A percentile compares a stretch with the other conserved stretches of the same genome.
These are phyloP conservation scores for Mycosarcoma maydis DNA, from an alignment of 1,284 basidiomycete species.

Conservation along the genomic window DNA sequence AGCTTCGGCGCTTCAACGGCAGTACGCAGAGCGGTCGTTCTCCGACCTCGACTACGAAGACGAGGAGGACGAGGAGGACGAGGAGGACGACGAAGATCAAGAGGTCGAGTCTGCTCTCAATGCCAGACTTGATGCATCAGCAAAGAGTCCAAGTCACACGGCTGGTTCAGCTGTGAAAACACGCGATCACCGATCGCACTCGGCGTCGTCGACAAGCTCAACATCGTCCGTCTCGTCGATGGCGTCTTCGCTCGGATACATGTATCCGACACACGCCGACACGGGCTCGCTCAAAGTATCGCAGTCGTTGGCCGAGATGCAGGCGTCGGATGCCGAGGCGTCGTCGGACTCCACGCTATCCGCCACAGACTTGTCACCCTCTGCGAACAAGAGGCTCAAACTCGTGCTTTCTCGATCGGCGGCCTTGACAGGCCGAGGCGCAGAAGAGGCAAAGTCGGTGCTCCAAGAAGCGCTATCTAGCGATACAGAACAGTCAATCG, in stretches of 20 bases:
- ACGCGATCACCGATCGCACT: conserved; percentile 17
- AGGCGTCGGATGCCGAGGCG: conserved; percentile 18
- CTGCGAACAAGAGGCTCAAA: conserved; percentile 20
- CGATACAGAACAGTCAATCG: conserved; percentile 7
- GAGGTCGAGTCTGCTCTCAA: conserved; percentile 27
- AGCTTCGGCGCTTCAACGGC: conserved; percentile 21
- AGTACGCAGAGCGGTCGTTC: conserved; percentile 26
- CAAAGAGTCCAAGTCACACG: conserved; percentile 11
- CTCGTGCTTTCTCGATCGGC: conserved; percentile 10
- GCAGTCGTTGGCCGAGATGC: conserved; percentile 28
- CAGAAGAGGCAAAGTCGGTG: conserved; percentile 3
- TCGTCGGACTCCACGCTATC: conserved; percentile 9
- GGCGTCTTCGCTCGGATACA: conserved; percentile 34
- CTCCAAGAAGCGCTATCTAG: conserved; percentile 1
- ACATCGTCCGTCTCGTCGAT: conserved; percentile 10
- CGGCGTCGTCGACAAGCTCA: conserved; percentile 11
- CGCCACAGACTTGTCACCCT: not conserved
- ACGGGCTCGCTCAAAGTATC: conserved; percentile 37
- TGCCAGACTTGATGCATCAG: not conserved
- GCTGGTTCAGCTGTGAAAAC: conserved; percentile 6
- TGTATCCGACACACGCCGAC: conserved; percentile 27
- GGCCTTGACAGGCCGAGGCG: not conserved
- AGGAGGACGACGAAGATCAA: too few relatives aligned
- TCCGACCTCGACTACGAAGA: conserved; percentile 31
- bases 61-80: conserved; percentile 28